Evolutionary conservation across 352 stramenopile species (phyloP).

Genomic region (Globisporangium lucens): DNA sequence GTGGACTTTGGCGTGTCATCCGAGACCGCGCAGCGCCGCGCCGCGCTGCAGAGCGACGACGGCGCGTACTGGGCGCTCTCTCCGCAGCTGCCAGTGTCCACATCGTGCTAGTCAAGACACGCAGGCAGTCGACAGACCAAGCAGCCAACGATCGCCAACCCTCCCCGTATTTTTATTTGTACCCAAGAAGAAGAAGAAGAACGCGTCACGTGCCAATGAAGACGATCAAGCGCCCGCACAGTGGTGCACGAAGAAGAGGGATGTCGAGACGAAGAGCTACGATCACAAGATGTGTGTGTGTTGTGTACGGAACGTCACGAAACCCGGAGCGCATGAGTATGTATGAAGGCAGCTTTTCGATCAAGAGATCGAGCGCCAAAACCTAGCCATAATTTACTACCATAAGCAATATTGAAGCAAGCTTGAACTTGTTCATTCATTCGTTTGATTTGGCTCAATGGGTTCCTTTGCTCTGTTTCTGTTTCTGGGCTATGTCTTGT

Average conservation of each 20-base stretch:
- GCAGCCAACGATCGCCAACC: background rate
- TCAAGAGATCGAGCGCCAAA: background rate
- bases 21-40: slow-evolving; percentile 10
- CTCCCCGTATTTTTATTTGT: background rate
- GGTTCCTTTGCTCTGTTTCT: background rate
- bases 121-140: background rate
- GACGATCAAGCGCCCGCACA: background rate
- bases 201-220: background rate
- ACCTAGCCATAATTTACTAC: background rate
- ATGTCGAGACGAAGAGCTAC: slow-evolving; percentile 1
- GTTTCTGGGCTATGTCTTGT: background rate
- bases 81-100: slow-evolving; percentile 8
- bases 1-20: slow-evolving; percentile 25
- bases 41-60: slow-evolving; percentile 3
- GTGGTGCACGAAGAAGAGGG: background rate
- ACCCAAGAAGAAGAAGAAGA: slow-evolving; percentile 1
- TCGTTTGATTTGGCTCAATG: background rate
- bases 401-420: background rate
- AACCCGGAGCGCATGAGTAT: background rate
- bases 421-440: background rate
- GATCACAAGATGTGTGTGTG: background rate
- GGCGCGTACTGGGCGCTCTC: slow-evolving; percentile 6
- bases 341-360: background rate
- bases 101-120: background rate
- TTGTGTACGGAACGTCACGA: background rate